Percentiles rank a stretch among this genome's conserved stretches.
Conservation (phyloP, 768 basidiomycete species). For the Termitomyces sp. region DNA sequence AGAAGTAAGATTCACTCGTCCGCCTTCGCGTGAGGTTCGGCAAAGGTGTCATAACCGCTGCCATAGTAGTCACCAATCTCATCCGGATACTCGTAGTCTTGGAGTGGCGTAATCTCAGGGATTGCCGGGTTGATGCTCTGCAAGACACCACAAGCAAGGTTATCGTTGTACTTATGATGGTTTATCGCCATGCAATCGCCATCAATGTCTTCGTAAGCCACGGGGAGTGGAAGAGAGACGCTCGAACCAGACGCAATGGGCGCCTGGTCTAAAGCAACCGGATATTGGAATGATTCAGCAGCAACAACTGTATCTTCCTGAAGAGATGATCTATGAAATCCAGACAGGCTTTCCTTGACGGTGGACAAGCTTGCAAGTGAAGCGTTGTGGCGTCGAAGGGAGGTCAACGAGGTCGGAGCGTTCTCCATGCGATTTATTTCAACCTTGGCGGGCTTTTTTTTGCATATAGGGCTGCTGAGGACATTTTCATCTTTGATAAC, state of each 20-base stretch:
- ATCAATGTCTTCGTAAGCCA: neutral
- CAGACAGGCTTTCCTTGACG: neutral
- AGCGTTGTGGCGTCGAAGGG: neutral
- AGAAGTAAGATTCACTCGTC: slow-evolving; percentile 40
- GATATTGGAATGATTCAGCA: neutral
- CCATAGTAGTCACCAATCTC: slow-evolving; percentile 42
- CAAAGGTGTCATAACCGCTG: slow-evolving; percentile 36
- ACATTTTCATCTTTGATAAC: neutral
- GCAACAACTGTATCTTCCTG: neutral
- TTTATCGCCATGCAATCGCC: slow-evolving; percentile 5
- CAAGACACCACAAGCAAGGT: slow-evolving; percentile 6
- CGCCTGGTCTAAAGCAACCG: neutral
- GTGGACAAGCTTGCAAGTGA: neutral
- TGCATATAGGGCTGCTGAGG: neutral
- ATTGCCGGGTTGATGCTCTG: slow-evolving; percentile 8
- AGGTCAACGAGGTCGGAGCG: neutral
- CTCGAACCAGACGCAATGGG: slow-evolving; percentile 18
- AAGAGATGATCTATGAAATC: neutral
- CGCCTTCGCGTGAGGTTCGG: slow-evolving; percentile 38
- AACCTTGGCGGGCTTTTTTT: neutral
- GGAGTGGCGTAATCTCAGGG: slow-evolving; percentile 20
- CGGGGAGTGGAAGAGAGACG: neutral
- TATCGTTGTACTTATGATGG: slow-evolving; percentile 13
- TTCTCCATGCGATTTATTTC: neutral
- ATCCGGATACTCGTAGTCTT: slow-evolving; percentile 28